Base-by-base conservation (phyloP, 176 grass and related monocot species). In the Carex parvula region DNA sequence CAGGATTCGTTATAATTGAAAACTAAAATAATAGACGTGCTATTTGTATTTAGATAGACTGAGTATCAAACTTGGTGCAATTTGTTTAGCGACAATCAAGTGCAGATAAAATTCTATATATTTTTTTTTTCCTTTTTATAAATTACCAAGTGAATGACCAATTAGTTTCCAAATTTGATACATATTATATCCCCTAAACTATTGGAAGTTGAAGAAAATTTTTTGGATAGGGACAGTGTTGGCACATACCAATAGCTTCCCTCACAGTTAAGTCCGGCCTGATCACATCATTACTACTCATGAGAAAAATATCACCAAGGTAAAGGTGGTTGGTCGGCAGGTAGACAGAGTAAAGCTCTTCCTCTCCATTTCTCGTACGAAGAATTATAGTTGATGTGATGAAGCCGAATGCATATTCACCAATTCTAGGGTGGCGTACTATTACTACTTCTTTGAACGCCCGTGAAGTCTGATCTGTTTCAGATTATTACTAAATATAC, bases 401-500 rank as follows among this genome's bases (percentile, higher is more conserved):
- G 91, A 97, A 97, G 10, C 91, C 94, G 3, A 93, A 80, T 17
- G 94, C 89, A 12, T 92, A 95, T 73, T 95, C 93, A 44, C 89
- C 93, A 24, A 89, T 82, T 66, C 93, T 84, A 0, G 91, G 93
- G 59, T 96, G 93, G 10, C 91, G 77, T 79, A 96, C 82, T 84
- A 96, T 93, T 60, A 92, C 91, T 60, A 89, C 94, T 88, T 97
- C 94, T 83, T 97, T 90, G 91, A 97, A 93, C 9, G 89, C 91
- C 50, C 85, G 37, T 1, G 87, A 89, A 60, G 50, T 93, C 87
- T 93, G 89, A 64, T 93, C 91, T 97, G 91, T 79, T 83, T 84
- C 11, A 54, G 73, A 64, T 44, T 20, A 75, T 75, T 75, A 29
- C 14, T 14, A 74, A 2, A 41, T 22, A 33, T 58, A 33, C 42